phyloP scores from a whole-genome alignment of 352 stramenopile species.

The Phytopythium litorale region DNA sequence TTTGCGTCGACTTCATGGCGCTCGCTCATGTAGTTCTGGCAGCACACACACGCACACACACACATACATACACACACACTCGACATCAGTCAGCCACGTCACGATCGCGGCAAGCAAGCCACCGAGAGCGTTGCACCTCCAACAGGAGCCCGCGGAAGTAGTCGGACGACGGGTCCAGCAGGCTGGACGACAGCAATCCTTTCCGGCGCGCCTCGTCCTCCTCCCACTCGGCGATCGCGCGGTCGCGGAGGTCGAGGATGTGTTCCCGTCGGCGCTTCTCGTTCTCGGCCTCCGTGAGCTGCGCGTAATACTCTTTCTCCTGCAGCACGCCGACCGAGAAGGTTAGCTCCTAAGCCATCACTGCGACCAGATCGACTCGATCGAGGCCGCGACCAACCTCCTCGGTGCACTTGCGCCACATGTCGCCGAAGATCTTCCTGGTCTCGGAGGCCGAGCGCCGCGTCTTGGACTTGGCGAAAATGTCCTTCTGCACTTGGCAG shows the following conservation, averaged over 20 bases:
- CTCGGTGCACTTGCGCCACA: constrained; percentile 79
- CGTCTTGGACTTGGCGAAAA: constrained; percentile 42
- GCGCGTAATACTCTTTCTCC: constrained; percentile 77
- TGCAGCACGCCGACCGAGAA: constrained; percentile 3
- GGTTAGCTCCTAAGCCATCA: background rate
- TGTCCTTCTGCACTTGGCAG: constrained; percentile 75
- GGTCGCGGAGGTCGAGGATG: constrained; percentile 64
- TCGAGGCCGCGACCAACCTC: constrained; percentile 27
- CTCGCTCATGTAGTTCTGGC: constrained; percentile 72
- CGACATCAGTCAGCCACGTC: background rate
- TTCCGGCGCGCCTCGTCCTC: constrained; percentile 66
- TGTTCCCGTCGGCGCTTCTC: constrained; percentile 73
- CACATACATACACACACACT: constrained; percentile 10
- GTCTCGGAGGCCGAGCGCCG: constrained; percentile 64
- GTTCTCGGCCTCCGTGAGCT: constrained; percentile 74
- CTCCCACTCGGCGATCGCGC: constrained; percentile 71
- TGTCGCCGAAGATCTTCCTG: constrained; percentile 77
- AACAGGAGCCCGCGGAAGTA: constrained; percentile 64
- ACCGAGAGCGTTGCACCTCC: constrained; percentile 33
- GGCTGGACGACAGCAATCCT: constrained; percentile 48
- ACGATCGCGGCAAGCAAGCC: background rate
- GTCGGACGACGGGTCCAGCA: constrained; percentile 53
- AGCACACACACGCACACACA: constrained; percentile 6
- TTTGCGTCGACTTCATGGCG: constrained; percentile 66
- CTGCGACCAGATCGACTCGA: background rate